Conservation (phyloP, 2,329 filamentous ascomycete genomes). For the Monascus ruber region DNA sequence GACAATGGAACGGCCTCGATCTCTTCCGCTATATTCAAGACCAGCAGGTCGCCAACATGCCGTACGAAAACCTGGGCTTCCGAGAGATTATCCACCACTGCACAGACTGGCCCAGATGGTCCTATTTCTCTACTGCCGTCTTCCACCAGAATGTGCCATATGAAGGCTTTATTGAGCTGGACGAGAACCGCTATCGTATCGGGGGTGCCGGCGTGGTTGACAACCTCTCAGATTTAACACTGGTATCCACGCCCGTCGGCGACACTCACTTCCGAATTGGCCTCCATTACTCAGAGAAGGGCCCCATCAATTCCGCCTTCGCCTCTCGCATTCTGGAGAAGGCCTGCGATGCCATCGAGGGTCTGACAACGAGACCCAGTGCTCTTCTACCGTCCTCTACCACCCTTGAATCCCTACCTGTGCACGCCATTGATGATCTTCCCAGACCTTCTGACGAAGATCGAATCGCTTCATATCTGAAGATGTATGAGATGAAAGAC, state of each 20-base stretch:
- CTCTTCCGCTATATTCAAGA: slow-evolving; percentile 44
- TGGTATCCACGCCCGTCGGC: slow-evolving; percentile 26
- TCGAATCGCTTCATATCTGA: slow-evolving; percentile 25
- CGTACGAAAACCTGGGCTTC: slow-evolving; percentile 45
- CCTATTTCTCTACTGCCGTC: slow-evolving; percentile 30
- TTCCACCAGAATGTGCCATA: slow-evolving; percentile 29
- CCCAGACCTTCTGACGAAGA: slow-evolving; percentile 17
- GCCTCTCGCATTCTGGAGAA: slow-evolving; percentile 27
- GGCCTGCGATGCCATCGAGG: slow-evolving; percentile 27
- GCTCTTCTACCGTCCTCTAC: slow-evolving; percentile 21
- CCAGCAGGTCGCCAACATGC: slow-evolving; percentile 47
- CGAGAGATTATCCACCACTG: slow-evolving; percentile 40
- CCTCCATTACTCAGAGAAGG: slow-evolving; percentile 28
- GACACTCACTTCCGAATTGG: slow-evolving; percentile 23
- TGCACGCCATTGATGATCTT: slow-evolving; percentile 18
- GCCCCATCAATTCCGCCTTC: slow-evolving; percentile 21
- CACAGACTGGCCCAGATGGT: slow-evolving; percentile 32
- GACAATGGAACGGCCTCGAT: slow-evolving; percentile 41
- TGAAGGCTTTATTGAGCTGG: slow-evolving; percentile 25
- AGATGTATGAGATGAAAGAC: slow-evolving; percentile 25
- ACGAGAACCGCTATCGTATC: slow-evolving; percentile 27
- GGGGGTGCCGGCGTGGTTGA: slow-evolving; percentile 29
- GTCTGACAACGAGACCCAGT: slow-evolving; percentile 25
- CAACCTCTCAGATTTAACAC: slow-evolving; percentile 29
- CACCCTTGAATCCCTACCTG: slow-evolving; percentile 20